Evolutionary conservation across 257 asterid species (phyloP).

Genomic region (Nicotiana obtusifolia): DNA sequence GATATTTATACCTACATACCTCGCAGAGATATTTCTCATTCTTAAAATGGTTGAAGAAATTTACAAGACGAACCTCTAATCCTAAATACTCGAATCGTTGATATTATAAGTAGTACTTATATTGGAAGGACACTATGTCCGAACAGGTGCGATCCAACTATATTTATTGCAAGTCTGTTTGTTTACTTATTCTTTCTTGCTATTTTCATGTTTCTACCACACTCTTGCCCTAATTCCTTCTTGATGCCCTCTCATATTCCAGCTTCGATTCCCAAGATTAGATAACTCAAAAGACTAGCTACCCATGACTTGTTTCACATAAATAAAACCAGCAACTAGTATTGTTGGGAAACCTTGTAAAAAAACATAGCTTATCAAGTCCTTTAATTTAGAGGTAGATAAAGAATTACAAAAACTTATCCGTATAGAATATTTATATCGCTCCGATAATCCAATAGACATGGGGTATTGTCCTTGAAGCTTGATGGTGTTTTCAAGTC

Average conservation of each 20-base stretch:
- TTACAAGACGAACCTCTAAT: neutral
- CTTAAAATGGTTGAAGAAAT: neutral
- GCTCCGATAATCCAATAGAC: neutral
- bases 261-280: neutral
- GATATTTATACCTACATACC: neutral
- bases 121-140: neutral
- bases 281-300: neutral
- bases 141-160: neutral
- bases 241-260: neutral
- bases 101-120: too few relatives aligned
- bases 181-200: slow-evolving; percentile 9
- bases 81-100: neutral
- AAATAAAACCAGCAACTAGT: neutral
- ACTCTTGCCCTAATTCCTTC: neutral
- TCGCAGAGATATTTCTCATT: neutral
- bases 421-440: too few relatives aligned
- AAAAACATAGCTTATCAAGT: neutral
- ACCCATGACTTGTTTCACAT: too few relatives aligned
- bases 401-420: too few relatives aligned
- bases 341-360: too few relatives aligned
- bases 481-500: slow-evolving; percentile 15
- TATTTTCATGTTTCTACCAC: neutral
- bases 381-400: too few relatives aligned
- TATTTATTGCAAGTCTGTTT: too few relatives aligned
- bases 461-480: slow-evolving; percentile 20